Base-by-base conservation (phyloP, 148 eudicot genomes). In the Cornus controversa region DNA sequence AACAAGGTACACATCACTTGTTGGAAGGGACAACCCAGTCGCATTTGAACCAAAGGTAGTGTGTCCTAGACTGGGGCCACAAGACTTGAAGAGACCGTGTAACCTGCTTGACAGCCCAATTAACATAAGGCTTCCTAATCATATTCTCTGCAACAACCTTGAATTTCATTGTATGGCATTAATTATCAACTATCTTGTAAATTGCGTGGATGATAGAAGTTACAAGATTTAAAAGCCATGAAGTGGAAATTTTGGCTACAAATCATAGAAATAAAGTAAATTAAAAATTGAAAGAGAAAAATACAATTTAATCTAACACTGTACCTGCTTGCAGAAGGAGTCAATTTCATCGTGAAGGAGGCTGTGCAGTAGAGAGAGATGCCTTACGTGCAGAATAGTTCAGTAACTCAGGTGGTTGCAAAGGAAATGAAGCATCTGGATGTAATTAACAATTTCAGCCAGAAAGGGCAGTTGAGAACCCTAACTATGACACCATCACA, bases 1-100 rank as follows among this genome's bases (percentile, higher is more conserved):
- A 86, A 95, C 99, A 87, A 95, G 99, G 84, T 95, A 97, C 74
- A 95, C 97, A 77, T 95, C 99, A 83, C 99, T 95, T 66, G 96
- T 87, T 83, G 99, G 99, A 78, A 93, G 94, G 65, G 99, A 91
- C 85, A 95, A 86, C 29, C 99, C 99, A 77, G 99, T 91, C 25
- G 96, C 96, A 86, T 91, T 91, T 66, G 99, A 95, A 84, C 99
- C 99, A 85, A 84, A 95, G 57, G 93, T 81, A n/a, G 79, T 91
- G 93, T 72, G 99, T 93, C 84, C 97, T 88, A 37, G 97, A 91
- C 53, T 97, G 94, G 75, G 99, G 99, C 99, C 99, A 95, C 63
- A 95, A 86, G 81, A 93, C 99, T 89, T 93, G 99, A 66, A 95
- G 97, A 75, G 99, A 91, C 27, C 99, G 91, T 66, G 99, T 88